Evolutionary conservation across 2,329 filamentous ascomycete genomes (phyloP), one percentile per base, ranked within the genome.

Genomic region (Penicillium sp.): DNA sequence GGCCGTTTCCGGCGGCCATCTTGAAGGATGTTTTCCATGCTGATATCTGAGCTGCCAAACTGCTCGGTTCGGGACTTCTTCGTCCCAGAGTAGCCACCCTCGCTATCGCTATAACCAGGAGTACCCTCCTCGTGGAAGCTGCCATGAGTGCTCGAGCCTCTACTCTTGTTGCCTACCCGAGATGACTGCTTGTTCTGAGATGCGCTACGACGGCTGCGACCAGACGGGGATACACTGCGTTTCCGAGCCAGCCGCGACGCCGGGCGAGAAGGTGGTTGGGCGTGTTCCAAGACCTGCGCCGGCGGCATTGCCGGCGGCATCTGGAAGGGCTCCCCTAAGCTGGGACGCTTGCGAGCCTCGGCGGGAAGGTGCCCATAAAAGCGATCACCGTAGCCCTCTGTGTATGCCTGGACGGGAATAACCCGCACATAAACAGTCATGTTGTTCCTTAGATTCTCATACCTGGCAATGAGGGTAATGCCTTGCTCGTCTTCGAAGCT

Each of bases 1-100:
- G 91, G 88, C 65, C 89, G 83, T 77, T 97, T 96, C 66, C 93
- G 84, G 70, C 93, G 85, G 58, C 91, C 90, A 65, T 94, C 93
- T 72, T 97, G 91, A 54, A 98, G 87, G 69, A 98, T 97, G 68
- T 98, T 98, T 61, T 96, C 90, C 60, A 96, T 82, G 68, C 91
- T 97, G 65, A 98, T 98, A 61, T 98, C 93, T 15, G 93, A 95
- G 67, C 88, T 96, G 42, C 88, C 89, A 62, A 95, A 81, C 57
- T 88, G 85, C 63, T 96, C 90, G 57, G 77, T 82, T 69, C 87
- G 89, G 60, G 79, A n/a, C n/a, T n/a, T n/a, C n/a, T n/a, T 81
- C 68, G 86, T 86, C 62, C 86, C 83, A 52, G 85, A 85, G 53
- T 86, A 80, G 24, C 84, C 87, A 53, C 83, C 85, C 58, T 95